These are phyloP conservation scores for Conringia planisiliqua DNA, from an alignment of 345 rosid species.

Conservation along the genomic window DNA sequence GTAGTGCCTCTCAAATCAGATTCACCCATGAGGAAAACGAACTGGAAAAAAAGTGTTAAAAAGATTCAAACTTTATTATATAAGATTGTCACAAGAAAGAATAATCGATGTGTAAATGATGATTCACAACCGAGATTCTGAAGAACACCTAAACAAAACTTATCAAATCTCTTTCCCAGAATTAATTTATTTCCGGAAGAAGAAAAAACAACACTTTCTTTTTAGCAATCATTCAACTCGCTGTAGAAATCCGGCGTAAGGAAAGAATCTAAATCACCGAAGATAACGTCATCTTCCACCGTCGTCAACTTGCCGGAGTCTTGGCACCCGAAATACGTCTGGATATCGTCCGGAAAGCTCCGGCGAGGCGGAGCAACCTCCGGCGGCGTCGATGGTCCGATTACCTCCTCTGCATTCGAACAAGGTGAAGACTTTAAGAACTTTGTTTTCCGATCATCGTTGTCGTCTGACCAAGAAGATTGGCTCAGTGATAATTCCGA, in stretches of 20 bases:
- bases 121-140: slow-evolving; percentile 24
- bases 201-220: not conserved
- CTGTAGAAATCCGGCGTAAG: slow-evolving; percentile 54
- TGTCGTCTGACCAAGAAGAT: slow-evolving; percentile 28
- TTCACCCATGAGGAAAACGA: not conserved
- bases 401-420: slow-evolving; percentile 67
- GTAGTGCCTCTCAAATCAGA: not conserved
- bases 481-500: slow-evolving; percentile 17
- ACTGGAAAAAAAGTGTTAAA: not conserved
- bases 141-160: slow-evolving; percentile 18
- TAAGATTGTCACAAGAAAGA: slow-evolving; percentile 25
- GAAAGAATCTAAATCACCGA: slow-evolving; percentile 65
- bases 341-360: slow-evolving; percentile 74
- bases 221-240: slow-evolving; percentile 41
- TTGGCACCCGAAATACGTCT: slow-evolving; percentile 66
- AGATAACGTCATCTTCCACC: slow-evolving; percentile 55
- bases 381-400: slow-evolving; percentile 44
- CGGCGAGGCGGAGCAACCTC: slow-evolving; percentile 40
- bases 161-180: not conserved
- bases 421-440: slow-evolving; percentile 4
- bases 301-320: slow-evolving; percentile 46
- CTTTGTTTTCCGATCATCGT: slow-evolving; percentile 28
- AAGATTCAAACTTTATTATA: slow-evolving; percentile 24
- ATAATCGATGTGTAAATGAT: slow-evolving; percentile 2
- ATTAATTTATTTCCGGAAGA: not conserved